Evolutionary conservation across 345 rosid genomes (phyloP), one percentile per base, ranked within the genome.

Genomic region (Hevea brasiliensis): DNA sequence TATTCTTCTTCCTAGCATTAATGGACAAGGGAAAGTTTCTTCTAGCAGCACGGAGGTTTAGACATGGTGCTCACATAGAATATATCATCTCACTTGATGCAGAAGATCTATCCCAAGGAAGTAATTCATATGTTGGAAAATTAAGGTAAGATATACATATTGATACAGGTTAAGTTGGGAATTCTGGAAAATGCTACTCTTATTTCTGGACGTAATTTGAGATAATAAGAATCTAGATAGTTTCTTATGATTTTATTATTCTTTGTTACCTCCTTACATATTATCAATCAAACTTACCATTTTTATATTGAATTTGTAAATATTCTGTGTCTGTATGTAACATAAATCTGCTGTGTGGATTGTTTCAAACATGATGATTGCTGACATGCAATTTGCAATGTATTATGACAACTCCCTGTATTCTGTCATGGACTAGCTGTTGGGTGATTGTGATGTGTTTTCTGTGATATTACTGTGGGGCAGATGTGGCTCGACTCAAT

Each of bases 61-160:
- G 97, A 82, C 85, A 84, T 29, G 93, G 96, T 68, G 89, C 92
- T 74, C 91, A 89, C 81, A 83, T 82, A 6, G 98, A 92, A 76
- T 94, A 94, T 81, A 86, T 92, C 56, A 88, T 94, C 67, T 90
- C 98, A 56, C 95, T 90, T 80, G 92, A 90, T 71, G 86, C 90
- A n/a, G 85, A 84, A 72, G 98, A 94, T 73, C 50, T 90, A 81
- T 94, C 98, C 37, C 98, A 94, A 87, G 97, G 93, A 80, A 94
- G 97, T 61, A 90, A 90, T 80, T 92, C 97, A 26, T 94, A 92
- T 66, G 87, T 92, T 27, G 98, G 98, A n/a, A 94, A 94, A 76
- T 76, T 94, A 83, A 88, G 97, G 98, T 94, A 80, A 20, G 72
- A 37, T n/a, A 61, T 62, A 17, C 7, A 26, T 48, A 27, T 4